Evolutionary conservation across 2,329 filamentous ascomycete species (phyloP), one percentile per base, ranked within the genome.

Genomic region (Colletotrichum higginsianum): DNA sequence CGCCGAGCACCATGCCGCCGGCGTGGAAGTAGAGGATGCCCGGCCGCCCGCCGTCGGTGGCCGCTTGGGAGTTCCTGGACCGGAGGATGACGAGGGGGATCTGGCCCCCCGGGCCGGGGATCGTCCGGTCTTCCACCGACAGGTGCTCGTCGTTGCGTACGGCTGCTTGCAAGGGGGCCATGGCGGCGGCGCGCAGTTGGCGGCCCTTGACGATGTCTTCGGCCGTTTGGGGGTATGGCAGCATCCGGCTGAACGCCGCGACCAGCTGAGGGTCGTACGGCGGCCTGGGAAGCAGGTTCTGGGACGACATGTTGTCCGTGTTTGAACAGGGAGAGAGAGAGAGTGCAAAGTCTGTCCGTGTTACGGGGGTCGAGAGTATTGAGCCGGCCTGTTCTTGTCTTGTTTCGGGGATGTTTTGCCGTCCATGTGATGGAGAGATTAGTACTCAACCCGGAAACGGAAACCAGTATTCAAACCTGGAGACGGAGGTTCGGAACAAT

Each of bases 1-100:
- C 63, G 15, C 71, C 71, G 6, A 66, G 40, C 12, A 73, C 57
- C 67, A 71, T 61, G 49, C 57, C 71, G 30, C 71, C 71, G 12
- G 57, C 57, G 21, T 71, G 71, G 38, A 67, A 46, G 58, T 58
- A 71, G 12, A 73, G 16, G 11, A 72, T 44, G 1, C 65, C 65
- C 7, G 69, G 65, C 1, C 65, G 69, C 7, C 30, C 46, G 9
- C 30, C 46, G 15, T 66, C 46, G 15, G 7, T 12, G 2, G 63
- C 46, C 26, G 46, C 30, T 53, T 46, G 30, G 8, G 56, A 57
- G 58, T 35, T 62, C 15, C 44, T 52, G 53, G 47, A 30, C 8
- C 35, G 69, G 0, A 72, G 9, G 21, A 72, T 58, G 46, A 72
- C 26, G 16, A 72, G 26, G 16, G 65, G 65, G 8, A 72, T 64